Evolutionary conservation across 2,329 filamentous ascomycete species (phyloP).

Genomic region (Cladosporium phlei): DNA sequence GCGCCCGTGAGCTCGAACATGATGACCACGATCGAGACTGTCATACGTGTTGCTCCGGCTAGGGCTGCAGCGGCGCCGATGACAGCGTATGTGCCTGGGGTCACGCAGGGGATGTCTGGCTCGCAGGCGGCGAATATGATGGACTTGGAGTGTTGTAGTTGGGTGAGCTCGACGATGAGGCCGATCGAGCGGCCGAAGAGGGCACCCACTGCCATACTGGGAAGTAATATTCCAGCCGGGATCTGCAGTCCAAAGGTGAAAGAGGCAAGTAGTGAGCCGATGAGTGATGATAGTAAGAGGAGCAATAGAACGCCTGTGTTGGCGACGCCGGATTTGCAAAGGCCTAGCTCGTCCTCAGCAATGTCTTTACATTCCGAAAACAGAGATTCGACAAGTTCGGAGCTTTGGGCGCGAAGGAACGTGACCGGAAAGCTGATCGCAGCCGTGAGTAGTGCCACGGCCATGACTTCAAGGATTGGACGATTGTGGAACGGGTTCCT

Average conservation of each 20-base stretch:
- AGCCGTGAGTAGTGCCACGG: conserved; percentile 77
- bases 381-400: conserved; percentile 83
- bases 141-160: conserved; percentile 69
- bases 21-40: conserved; percentile 96
- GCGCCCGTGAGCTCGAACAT: conserved; percentile 98
- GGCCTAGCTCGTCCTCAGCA: conserved; percentile 77
- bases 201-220: conserved; percentile 92
- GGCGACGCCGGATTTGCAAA: conserved; percentile 82
- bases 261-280: conserved; percentile 79
- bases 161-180: conserved; percentile 84
- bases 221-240: conserved; percentile 90
- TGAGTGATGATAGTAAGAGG: conserved; percentile 71
- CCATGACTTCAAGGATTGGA: conserved; percentile 72
- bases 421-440: conserved; percentile 92
- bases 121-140: conserved; percentile 74
- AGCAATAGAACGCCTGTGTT: conserved; percentile 78
- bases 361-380: conserved; percentile 86
- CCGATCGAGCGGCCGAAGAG: conserved; percentile 84
- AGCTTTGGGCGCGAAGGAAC: conserved; percentile 90
- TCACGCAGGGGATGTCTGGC: conserved; percentile 81
- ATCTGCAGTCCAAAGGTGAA: conserved; percentile 93
- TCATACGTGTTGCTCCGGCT: conserved; percentile 90
- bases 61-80: conserved; percentile 93
- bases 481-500: conserved; percentile 57
- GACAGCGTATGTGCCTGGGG: conserved; percentile 92